phyloP scores from a whole-genome alignment of 345 rosid species.

The Populus pruinosa region DNA sequence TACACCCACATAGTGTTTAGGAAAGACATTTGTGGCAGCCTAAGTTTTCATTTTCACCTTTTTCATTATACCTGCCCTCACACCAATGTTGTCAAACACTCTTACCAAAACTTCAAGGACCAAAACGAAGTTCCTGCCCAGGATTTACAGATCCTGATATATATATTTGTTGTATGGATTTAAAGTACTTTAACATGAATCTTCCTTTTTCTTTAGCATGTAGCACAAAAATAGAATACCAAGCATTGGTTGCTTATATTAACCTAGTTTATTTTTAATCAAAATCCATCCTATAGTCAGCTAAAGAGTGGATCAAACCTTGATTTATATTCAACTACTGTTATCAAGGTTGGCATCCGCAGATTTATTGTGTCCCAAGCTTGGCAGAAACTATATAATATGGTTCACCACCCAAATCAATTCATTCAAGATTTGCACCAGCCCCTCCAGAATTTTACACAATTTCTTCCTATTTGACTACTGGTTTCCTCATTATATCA shows the following conservation, averaged over 20 bases:
- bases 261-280: not conserved
- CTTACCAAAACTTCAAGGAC: not conserved
- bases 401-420: not conserved
- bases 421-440: not conserved
- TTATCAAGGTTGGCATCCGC: not conserved
- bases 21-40: not conserved
- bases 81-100: not conserved
- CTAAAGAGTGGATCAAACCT: not conserved
- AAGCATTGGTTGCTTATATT: not conserved
- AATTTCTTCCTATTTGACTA: not conserved
- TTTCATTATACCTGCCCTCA: not conserved
- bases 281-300: not conserved
- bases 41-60: not conserved
- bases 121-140: not conserved
- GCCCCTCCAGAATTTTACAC: not conserved
- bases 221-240: not conserved
- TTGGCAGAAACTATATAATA: not conserved
- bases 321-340: not conserved
- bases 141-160: not conserved
- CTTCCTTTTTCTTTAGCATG: not conserved
- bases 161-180: not conserved
- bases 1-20: not conserved
- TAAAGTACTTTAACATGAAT: not conserved
- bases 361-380: not conserved
- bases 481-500: not conserved